Evolutionary conservation across 1,284 basidiomycete species (phyloP).

Genomic region (Microbotryum silenes-acaulis): DNA sequence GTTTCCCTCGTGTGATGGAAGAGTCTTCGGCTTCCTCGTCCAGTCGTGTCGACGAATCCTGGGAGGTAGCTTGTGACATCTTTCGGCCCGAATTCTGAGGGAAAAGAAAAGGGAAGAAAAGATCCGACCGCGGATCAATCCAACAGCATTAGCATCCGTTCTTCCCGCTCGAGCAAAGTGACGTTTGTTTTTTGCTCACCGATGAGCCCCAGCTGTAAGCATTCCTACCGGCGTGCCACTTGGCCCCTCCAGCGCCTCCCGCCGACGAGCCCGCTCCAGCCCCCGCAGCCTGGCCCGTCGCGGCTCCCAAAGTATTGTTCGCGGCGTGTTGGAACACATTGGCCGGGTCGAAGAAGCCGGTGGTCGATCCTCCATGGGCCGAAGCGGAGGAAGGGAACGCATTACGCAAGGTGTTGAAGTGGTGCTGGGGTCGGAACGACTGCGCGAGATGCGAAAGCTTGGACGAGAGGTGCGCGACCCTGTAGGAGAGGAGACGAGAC

Average conservation of each 20-base stretch:
- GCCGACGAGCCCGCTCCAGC: constrained; percentile 10
- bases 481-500: neutral
- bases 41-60: neutral
- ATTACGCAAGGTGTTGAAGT: constrained; percentile 18
- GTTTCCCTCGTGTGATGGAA: neutral
- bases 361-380: neutral
- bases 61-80: no score
- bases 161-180: no score
- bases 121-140: no score
- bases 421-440: constrained; percentile 34
- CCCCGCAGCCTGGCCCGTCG: constrained; percentile 10
- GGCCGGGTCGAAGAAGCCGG: constrained; percentile 6
- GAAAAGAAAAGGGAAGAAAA: no score
- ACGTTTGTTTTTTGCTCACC: neutral
- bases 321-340: constrained; percentile 19
- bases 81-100: no score
- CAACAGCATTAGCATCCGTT: no score
- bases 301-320: constrained; percentile 16
- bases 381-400: constrained; percentile 23
- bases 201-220: constrained; percentile 22
- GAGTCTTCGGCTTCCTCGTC: constrained; percentile 23
- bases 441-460: constrained; percentile 32
- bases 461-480: constrained; percentile 28
- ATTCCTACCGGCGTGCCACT: constrained; percentile 25
- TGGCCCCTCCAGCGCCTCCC: constrained; percentile 19